Conservation (phyloP, 768 basidiomycete genomes). For the Rhodotorula diobovata region DNA sequence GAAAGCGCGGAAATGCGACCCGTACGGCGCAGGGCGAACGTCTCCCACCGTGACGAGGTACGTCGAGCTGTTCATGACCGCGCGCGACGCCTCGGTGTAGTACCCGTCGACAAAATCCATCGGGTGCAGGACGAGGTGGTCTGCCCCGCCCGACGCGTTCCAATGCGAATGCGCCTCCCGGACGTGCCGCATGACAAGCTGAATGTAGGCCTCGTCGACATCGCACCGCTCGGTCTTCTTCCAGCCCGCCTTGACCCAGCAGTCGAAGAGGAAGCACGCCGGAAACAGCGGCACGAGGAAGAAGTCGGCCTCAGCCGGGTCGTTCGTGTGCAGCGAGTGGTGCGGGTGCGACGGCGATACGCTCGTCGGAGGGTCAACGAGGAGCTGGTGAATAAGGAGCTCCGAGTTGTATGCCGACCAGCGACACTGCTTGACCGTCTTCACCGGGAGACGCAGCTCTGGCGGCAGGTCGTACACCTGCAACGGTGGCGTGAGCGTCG, state of each 20-base stretch:
- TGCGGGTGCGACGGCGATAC: background rate
- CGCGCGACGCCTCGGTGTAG: conserved; percentile 17
- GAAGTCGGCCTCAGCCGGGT: conserved; percentile 22
- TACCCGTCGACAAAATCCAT: conserved; percentile 31
- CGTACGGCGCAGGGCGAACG: conserved; percentile 9
- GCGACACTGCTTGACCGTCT: conserved; percentile 21
- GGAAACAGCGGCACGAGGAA: conserved; percentile 31
- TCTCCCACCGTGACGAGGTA: conserved; percentile 36
- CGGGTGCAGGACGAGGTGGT: conserved; percentile 28
- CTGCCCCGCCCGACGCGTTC: conserved; percentile 16
- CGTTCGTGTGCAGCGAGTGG: background rate
- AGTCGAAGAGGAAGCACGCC: conserved; percentile 30
- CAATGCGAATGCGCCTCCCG: conserved; percentile 6
- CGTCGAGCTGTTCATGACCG: conserved; percentile 28
- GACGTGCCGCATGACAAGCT: conserved; percentile 19
- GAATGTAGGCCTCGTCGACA: conserved; percentile 28
- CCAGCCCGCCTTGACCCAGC: conserved; percentile 32
- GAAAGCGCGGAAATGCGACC: conserved; percentile 3
- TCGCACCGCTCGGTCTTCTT: conserved; percentile 14
- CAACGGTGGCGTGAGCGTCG: background rate
- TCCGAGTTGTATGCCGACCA: conserved; percentile 35
- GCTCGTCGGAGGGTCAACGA: background rate
- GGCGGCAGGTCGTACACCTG: conserved; percentile 30
- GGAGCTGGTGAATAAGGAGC: conserved; percentile 19
- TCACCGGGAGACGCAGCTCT: conserved; percentile 4